A percentile compares a stretch with the other conserved stretches of the same genome.
phyloP scores from a whole-genome alignment of 2,329 filamentous ascomycete species.

The Pestalotiopsis sp. region DNA sequence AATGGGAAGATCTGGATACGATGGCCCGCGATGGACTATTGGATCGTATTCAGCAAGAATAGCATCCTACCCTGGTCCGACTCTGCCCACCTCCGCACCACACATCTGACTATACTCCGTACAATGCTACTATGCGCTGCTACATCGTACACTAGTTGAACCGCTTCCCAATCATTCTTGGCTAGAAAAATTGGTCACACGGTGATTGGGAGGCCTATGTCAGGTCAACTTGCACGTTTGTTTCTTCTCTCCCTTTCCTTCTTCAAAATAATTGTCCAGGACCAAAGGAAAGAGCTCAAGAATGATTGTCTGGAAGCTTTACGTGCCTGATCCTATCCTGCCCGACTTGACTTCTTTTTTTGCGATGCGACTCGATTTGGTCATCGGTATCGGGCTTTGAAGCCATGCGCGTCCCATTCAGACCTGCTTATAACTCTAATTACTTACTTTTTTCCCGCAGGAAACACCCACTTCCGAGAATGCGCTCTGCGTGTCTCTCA shows the following conservation, averaged over 20 bases:
- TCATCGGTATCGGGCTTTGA: not conserved
- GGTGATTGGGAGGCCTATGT: too few species aligned
- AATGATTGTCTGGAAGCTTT: not conserved
- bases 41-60: not conserved
- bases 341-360: not conserved
- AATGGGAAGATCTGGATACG: not conserved
- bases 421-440: not conserved
- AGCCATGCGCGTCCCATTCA: not conserved
- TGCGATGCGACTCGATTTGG: not conserved
- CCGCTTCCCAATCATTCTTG: not conserved
- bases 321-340: not conserved
- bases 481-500: not conserved
- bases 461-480: not conserved
- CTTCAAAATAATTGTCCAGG: too few species aligned
- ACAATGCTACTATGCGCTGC: not conserved
- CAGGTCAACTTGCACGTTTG: too few species aligned
- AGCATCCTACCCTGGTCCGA: not conserved
- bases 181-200: too few species aligned
- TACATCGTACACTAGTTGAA: not conserved
- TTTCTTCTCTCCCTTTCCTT: too few species aligned
- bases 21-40: not conserved
- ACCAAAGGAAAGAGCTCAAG: too few species aligned
- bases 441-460: not conserved
- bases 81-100: not conserved
- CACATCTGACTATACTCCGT: not conserved